These are phyloP conservation scores for Penicillium glabrum DNA, from an alignment of 2,329 filamentous ascomycete species.

Conservation along the genomic window DNA sequence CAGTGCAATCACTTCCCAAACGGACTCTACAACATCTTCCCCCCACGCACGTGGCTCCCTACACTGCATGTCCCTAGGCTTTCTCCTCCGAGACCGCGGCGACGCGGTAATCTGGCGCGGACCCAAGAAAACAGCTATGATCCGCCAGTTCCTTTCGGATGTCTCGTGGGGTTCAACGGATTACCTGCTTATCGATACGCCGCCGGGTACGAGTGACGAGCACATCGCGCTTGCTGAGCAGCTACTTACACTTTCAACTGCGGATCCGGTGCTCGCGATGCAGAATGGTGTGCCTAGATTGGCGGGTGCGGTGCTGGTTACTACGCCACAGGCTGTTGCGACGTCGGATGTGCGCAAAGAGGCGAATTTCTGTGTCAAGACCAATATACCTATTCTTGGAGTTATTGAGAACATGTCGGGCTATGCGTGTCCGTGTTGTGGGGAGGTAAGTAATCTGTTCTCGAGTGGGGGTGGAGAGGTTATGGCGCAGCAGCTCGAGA, in stretches of 20 bases:
- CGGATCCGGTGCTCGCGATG: slow-evolving; percentile 19
- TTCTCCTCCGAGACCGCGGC: slow-evolving; percentile 76
- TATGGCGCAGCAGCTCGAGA: slow-evolving; percentile 83
- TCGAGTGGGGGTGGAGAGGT: slow-evolving; percentile 83
- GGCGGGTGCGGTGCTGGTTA: slow-evolving; percentile 88
- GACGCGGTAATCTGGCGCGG: slow-evolving; percentile 97
- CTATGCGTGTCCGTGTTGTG: slow-evolving; percentile 59
- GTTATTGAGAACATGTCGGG: slow-evolving; percentile 91
- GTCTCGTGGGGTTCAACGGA: slow-evolving; percentile 86
- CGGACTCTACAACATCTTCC: slow-evolving; percentile 10
- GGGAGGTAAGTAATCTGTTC: slow-evolving; percentile 90
- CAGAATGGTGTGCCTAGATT: slow-evolving; percentile 57
- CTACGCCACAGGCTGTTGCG: slow-evolving; percentile 90
- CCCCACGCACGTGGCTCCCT: slow-evolving; percentile 37
- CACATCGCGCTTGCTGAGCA: slow-evolving; percentile 94
- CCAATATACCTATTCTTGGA: slow-evolving; percentile 74
- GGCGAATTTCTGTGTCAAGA: slow-evolving; percentile 89
- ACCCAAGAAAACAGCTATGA: slow-evolving; percentile 99
- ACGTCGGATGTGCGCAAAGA: slow-evolving; percentile 94
- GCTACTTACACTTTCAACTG: slow-evolving; percentile 55
- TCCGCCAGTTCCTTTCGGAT: slow-evolving; percentile 90
- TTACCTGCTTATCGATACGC: slow-evolving; percentile 91
- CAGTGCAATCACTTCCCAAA: slow-evolving; percentile 43
- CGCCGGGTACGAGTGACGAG: slow-evolving; percentile 93
- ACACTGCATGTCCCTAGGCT: slow-evolving; percentile 86